Evolutionary conservation across 2,329 filamentous ascomycete species (phyloP), one percentile per base, ranked within the genome.

Genomic region (Albophoma yamanashiensis): DNA sequence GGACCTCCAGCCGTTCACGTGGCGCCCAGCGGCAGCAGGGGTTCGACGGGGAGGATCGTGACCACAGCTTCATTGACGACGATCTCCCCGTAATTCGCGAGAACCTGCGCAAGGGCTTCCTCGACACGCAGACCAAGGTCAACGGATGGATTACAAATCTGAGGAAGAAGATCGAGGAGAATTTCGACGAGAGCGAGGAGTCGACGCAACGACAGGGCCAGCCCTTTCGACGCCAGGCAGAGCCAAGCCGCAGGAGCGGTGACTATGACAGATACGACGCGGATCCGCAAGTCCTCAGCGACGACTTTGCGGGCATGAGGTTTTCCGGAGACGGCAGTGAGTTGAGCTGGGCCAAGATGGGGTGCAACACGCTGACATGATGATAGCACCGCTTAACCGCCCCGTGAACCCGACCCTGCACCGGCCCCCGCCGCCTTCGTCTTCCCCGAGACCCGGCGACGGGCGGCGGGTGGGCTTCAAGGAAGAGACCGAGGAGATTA

Each of bases 221-320:
- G 58, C 69, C 70, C 7, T 66, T 66, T 59, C 70, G 85, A 61
- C 81, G 83, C 58, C 85, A 81, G 59, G 83, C 82, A 15, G 87
- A 89, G 64, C 74, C 79, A 55, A 81, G 81, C 62, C 82, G 88
- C 66, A 83, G 89, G 67, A 96, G 92, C 71, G 88, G 88, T 47
- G 93, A 97, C 72, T 91, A 92, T 63, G 89, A 92, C 67, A 87
- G 91, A 60, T 99, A 99, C 70, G 94, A 99, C 72, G 92, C 92
- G 36, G 94, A 99, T 71, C 94, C 93, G 38, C 86, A 92, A 70
- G 85, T 97, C 43, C 80, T 99, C 39, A 87, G 88, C 63, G 93
- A 97, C 68, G 92, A 97, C 69, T 97, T 99, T 75, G 83, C 84
- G 17, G 84, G 84, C 39, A 87, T 88, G 73, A 83, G 82, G 69